Evolutionary conservation across 2,329 filamentous ascomycete species (phyloP).

Genomic region (Dryadomyces quercus-mongolicae): DNA sequence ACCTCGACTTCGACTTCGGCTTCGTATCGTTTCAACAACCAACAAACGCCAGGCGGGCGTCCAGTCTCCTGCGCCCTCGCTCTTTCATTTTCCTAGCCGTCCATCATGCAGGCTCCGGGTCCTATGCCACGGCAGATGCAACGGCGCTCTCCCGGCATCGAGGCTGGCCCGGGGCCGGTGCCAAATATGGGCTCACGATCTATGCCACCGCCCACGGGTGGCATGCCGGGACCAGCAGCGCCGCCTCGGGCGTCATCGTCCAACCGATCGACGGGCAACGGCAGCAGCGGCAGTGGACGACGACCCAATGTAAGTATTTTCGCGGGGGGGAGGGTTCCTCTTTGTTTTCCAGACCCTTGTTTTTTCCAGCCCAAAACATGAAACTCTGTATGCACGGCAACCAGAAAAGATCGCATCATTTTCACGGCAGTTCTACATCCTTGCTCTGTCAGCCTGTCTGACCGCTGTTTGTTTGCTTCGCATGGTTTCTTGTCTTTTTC

Average conservation of each 20-base stretch:
- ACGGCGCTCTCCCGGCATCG: constrained; percentile 51
- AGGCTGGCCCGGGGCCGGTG: constrained; percentile 45
- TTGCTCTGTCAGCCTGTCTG: not conserved
- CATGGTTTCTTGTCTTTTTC: not conserved
- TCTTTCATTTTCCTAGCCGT: not conserved
- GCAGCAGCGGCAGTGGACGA: constrained; percentile 27
- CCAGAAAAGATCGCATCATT: not conserved
- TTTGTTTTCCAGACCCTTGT: not conserved
- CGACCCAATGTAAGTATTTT: constrained; percentile 43
- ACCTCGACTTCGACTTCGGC: too few species aligned
- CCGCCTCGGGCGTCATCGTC: constrained; percentile 50
- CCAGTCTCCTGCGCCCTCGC: not conserved
- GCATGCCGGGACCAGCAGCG: constrained; percentile 31
- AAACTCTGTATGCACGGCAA: not conserved
- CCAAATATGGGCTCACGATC: constrained; percentile 41
- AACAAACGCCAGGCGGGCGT: too few species aligned
- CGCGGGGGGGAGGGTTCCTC: not conserved
- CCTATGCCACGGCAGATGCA: constrained; percentile 43
- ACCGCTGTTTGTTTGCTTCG: not conserved
- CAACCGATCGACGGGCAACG: constrained; percentile 35
- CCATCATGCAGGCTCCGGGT: constrained; percentile 21
- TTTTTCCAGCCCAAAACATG: not conserved
- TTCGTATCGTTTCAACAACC: too few species aligned
- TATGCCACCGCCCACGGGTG: constrained; percentile 45
- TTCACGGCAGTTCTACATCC: not conserved